These are phyloP conservation scores for Hippophae tibetana DNA, from an alignment of 306 rosid species.

Conservation along the genomic window DNA sequence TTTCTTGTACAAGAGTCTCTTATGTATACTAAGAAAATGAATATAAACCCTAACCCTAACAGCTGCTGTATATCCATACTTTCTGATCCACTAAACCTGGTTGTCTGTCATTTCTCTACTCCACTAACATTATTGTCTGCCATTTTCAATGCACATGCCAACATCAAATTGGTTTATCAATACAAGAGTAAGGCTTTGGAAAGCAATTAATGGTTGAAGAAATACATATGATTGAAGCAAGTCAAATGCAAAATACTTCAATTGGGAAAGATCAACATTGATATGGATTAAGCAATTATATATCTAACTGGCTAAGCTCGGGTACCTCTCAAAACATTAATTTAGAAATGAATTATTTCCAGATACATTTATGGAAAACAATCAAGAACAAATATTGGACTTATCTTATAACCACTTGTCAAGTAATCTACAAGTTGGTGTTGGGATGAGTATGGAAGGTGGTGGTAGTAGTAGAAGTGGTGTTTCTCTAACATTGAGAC, in stretches of 20 bases:
- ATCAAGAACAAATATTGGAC: slow-evolving; percentile 24
- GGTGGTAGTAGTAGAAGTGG: slow-evolving; percentile 24
- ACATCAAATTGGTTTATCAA: slow-evolving; percentile 95
- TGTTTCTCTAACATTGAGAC: slow-evolving; percentile 78
- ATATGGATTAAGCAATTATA: slow-evolving; percentile 30
- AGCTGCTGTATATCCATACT: too few relatives aligned
- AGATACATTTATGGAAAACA: slow-evolving; percentile 13
- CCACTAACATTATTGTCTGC: too few relatives aligned
- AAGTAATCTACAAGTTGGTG: slow-evolving; percentile 32
- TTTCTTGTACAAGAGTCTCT: too few relatives aligned
- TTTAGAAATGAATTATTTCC: slow-evolving; percentile 29
- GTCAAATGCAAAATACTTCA: slow-evolving; percentile 40
- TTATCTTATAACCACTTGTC: slow-evolving; percentile 34
- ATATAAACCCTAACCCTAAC: too few relatives aligned
- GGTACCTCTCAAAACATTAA: slow-evolving; percentile 34
- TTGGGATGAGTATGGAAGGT: slow-evolving; percentile 39
- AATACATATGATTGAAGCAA: slow-evolving; percentile 67
- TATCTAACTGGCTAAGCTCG: slow-evolving; percentile 30
- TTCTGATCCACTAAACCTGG: too few relatives aligned
- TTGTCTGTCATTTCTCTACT: too few relatives aligned
- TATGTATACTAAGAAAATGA: too few relatives aligned
- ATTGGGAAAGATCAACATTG: slow-evolving; percentile 29
- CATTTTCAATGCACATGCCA: too few relatives aligned
- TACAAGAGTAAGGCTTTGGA: slow-evolving; percentile 93
- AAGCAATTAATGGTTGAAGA: slow-evolving; percentile 83